These are phyloP conservation scores for Diacronema lutheri DNA, from an alignment of 78 protist genomes.

Conservation along the genomic window DNA sequence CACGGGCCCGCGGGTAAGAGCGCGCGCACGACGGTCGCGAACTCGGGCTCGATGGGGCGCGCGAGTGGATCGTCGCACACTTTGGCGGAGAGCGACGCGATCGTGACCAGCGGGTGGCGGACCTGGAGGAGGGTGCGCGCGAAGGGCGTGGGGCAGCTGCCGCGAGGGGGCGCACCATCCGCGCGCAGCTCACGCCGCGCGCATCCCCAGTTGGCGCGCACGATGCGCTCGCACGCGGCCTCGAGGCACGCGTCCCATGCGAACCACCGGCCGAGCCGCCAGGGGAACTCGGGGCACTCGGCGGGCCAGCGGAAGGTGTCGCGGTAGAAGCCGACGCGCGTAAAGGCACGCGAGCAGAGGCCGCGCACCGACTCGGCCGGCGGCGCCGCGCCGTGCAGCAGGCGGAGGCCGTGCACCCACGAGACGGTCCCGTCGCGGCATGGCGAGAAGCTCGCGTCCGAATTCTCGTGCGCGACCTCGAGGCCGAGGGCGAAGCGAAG, in stretches of 20 bases:
- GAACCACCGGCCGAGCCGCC: too few relatives aligned
- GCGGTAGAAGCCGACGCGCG: too few relatives aligned
- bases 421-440: constrained; percentile 7
- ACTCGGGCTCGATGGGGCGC: too few relatives aligned
- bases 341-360: not conserved
- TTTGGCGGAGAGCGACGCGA: not conserved
- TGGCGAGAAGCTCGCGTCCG: not conserved
- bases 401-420: not conserved
- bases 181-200: not conserved
- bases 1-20: too few relatives aligned
- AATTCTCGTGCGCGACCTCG: not conserved
- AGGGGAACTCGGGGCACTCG: too few relatives aligned
- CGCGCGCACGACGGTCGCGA: too few relatives aligned
- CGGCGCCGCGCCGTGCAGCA: not conserved
- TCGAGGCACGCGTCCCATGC: not conserved
- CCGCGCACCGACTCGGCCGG: not conserved
- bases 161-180: not conserved
- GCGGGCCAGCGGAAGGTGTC: too few relatives aligned
- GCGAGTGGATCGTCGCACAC: not conserved
- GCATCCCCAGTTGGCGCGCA: not conserved
- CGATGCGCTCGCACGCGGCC: not conserved
- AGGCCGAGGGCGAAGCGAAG: not conserved
- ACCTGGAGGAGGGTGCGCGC: not conserved
- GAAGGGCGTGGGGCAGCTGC: not conserved
- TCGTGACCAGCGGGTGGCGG: not conserved